Percentiles rank a stretch among this genome's conserved stretches.
Conservation (phyloP, 129 eudicot species). For the Solidago caesia region DNA sequence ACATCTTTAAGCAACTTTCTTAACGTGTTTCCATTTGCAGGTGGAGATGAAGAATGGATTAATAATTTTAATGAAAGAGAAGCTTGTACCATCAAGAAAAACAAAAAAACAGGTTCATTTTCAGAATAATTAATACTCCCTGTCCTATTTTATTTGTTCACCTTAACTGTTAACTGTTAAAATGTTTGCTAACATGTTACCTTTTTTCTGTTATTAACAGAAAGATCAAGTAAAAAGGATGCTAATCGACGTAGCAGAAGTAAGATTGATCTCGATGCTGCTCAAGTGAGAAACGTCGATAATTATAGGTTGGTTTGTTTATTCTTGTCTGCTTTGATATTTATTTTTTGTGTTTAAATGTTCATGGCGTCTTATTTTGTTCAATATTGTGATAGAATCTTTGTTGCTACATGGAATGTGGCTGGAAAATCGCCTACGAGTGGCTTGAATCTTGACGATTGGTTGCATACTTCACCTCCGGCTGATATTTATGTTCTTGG, state of each 20-base stretch:
- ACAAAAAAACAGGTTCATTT: constrained; percentile 68
- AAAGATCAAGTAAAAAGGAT: constrained; percentile 49
- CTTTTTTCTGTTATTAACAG: constrained; percentile 34
- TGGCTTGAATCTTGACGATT: constrained; percentile 81
- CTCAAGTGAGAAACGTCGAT: constrained; percentile 70
- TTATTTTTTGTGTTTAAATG: background rate
- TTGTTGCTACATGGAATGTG: constrained; percentile 99
- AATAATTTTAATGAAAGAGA: constrained; percentile 52
- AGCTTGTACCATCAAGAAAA: constrained; percentile 77
- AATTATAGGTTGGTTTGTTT: constrained; percentile 51
- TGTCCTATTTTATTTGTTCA: background rate
- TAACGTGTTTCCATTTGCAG: constrained; percentile 49
- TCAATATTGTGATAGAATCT: constrained; percentile 44
- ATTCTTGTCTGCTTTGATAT: background rate
- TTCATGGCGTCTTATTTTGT: background rate
- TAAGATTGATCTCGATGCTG: constrained; percentile 63
- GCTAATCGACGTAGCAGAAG: constrained; percentile 49
- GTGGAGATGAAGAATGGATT: constrained; percentile 83
- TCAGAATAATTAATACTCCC: background rate
- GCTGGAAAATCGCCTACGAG: constrained; percentile 91
- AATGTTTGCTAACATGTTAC: background rate
- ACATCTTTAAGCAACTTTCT: constrained; percentile 45
- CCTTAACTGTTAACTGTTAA: background rate
- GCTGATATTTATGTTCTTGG: constrained; percentile 98
- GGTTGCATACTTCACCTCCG: constrained; percentile 94